These are phyloP conservation scores for Psidium guajava DNA, from an alignment of 345 rosid species.

Conservation along the genomic window DNA sequence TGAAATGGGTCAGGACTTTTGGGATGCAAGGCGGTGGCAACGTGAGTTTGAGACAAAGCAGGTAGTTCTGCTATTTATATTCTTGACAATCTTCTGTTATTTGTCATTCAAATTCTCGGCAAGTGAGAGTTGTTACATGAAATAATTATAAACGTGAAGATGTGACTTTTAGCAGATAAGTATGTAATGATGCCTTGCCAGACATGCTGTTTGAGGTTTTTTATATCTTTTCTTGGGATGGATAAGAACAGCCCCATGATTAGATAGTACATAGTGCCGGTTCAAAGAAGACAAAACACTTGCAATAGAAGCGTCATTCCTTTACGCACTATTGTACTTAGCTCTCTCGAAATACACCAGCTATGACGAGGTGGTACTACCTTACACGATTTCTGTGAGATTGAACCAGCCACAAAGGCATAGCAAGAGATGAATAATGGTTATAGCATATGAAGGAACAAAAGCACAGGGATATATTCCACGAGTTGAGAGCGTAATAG, in stretches of 20 bases:
- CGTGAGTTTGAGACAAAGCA: conserved; percentile 90
- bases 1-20: conserved; percentile 94
- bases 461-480: neutral
- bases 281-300: neutral
- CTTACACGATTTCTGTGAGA: neutral
- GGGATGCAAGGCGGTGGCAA: conserved; percentile 91
- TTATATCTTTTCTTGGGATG: neutral
- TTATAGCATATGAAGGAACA: neutral
- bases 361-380: neutral
- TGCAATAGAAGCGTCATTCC: neutral
- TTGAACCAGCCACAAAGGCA: neutral
- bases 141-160: neutral
- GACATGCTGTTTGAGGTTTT: neutral
- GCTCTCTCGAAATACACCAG: neutral
- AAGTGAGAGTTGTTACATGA: neutral
- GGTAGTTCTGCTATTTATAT: conserved; percentile 21
- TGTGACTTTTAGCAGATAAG: neutral
- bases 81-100: neutral
- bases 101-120: neutral
- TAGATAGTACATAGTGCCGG: neutral
- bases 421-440: neutral
- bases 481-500: neutral
- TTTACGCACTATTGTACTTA: neutral
- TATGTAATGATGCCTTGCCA: neutral
- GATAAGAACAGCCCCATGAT: neutral